Evolutionary conservation across 2,329 filamentous ascomycete species (phyloP).

Genomic region (Dactylellina drechsleri): DNA sequence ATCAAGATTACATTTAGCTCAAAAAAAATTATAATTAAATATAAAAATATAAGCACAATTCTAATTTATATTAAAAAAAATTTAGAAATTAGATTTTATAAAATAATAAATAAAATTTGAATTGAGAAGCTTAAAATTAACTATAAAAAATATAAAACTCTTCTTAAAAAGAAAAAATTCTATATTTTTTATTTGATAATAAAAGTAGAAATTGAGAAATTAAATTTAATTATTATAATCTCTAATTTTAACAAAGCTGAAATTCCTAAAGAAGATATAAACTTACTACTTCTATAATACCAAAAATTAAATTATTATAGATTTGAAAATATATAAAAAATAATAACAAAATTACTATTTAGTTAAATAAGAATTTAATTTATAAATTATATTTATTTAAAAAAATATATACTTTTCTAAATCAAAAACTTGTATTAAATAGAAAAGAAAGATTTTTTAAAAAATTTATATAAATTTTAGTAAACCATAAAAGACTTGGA

Average conservation of each 20-base stretch:
- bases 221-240: too few species aligned
- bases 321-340: background rate
- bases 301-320: background rate
- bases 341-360: background rate
- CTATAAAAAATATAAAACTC: background rate
- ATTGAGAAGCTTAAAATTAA: background rate
- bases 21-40: background rate
- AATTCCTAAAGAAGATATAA: too few species aligned
- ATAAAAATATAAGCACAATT: background rate
- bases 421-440: too few species aligned
- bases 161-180: too few species aligned
- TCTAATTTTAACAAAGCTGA: too few species aligned
- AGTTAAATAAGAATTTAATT: background rate
- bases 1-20: background rate
- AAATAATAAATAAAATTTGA: conserved; percentile 2
- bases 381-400: too few species aligned
- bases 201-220: too few species aligned
- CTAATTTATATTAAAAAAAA: background rate
- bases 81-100: too few species aligned
- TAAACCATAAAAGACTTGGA: background rate
- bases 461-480: background rate
- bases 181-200: too few species aligned
- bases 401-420: too few species aligned
- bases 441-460: too few species aligned
- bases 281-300: background rate